phyloP scores from a whole-genome alignment of 768 basidiomycete species.

The Russula foetens region DNA sequence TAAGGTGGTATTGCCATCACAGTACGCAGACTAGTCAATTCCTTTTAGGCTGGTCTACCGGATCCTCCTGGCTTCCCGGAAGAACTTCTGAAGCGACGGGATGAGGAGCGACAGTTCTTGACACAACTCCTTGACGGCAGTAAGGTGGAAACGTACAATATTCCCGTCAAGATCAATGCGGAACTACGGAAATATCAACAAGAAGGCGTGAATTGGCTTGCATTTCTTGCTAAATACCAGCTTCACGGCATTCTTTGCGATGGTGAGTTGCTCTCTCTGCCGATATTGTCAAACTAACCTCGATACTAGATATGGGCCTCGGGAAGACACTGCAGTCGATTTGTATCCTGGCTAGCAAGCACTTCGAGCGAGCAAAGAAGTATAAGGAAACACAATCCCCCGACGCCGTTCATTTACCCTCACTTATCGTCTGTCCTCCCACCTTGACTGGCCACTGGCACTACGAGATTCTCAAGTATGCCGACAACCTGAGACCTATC shows the following conservation, averaged over 20 bases:
- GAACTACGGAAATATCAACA: conserved; percentile 96
- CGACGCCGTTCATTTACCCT: conserved; percentile 81
- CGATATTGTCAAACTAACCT: conserved; percentile 6
- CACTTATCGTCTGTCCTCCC: conserved; percentile 92
- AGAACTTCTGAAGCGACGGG: conserved; percentile 77
- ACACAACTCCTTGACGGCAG: conserved; percentile 90
- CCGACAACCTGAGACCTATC: conserved; percentile 73
- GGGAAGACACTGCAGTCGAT: conserved; percentile 98
- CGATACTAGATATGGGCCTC: conserved; percentile 84
- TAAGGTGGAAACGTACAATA: conserved; percentile 84
- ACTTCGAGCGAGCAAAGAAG: conserved; percentile 72
- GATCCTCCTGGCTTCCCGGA: conserved; percentile 90
- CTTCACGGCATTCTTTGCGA: conserved; percentile 97
- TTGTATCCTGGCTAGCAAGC: conserved; percentile 92
- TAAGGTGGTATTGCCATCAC: conserved; percentile 27
- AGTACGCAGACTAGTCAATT: neutral
- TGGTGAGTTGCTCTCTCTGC: conserved; percentile 41
- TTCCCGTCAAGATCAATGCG: conserved; percentile 85
- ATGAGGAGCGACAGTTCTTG: conserved; percentile 85
- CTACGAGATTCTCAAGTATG: conserved; percentile 93
- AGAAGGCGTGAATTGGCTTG: conserved; percentile 98
- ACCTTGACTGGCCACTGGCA: conserved; percentile 99
- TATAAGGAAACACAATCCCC: conserved; percentile 57
- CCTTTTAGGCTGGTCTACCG: conserved; percentile 73
- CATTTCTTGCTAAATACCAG: conserved; percentile 96